Percentiles rank a stretch among this genome's conserved stretches.
Evolutionary conservation across 495 filamentous ascomycete species (phyloP).

Genomic region (Penicillium pancosmium): DNA sequence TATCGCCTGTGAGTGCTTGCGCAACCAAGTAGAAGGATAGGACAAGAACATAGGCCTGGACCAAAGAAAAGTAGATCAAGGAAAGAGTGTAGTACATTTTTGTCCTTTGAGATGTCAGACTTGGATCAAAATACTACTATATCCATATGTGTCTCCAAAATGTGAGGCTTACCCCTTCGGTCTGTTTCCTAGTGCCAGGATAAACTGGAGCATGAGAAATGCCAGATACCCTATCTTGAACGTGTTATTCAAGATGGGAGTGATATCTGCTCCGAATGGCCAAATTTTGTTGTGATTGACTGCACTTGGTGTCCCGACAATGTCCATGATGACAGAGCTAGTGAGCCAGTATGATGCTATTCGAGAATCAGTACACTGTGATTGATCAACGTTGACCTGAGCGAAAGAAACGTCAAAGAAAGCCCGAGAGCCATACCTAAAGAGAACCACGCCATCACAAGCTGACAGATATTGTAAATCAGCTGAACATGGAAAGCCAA

Average conservation of each 20-base stretch:
- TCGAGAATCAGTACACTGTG: conserved; percentile 3
- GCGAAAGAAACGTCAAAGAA: too few species aligned
- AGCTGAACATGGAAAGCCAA: conserved; percentile 94
- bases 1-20: conserved; percentile 64
- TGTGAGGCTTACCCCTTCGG: conserved; percentile 70
- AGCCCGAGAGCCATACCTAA: conserved; percentile 61
- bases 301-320: conserved; percentile 72
- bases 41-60: conserved; percentile 85
- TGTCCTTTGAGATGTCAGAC: conserved; percentile 49
- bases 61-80: conserved; percentile 79
- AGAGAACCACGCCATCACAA: conserved; percentile 92
- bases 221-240: conserved; percentile 86
- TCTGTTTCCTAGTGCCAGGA: conserved; percentile 90
- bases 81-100: conserved; percentile 72
- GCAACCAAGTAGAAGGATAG: conserved; percentile 85
- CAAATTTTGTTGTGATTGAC: conserved; percentile 49
- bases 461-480: conserved; percentile 84
- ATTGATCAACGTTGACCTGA: not conserved
- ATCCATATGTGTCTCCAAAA: not conserved
- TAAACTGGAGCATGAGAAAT: conserved; percentile 87
- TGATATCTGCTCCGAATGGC: conserved; percentile 79
- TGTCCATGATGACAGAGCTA: conserved; percentile 91
- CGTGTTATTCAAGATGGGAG: conserved; percentile 85
- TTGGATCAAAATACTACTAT: not conserved
- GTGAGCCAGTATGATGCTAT: conserved; percentile 87